These are phyloP conservation scores for Peronospora tabacina DNA, from an alignment of 352 stramenopile species.

Conservation along the genomic window DNA sequence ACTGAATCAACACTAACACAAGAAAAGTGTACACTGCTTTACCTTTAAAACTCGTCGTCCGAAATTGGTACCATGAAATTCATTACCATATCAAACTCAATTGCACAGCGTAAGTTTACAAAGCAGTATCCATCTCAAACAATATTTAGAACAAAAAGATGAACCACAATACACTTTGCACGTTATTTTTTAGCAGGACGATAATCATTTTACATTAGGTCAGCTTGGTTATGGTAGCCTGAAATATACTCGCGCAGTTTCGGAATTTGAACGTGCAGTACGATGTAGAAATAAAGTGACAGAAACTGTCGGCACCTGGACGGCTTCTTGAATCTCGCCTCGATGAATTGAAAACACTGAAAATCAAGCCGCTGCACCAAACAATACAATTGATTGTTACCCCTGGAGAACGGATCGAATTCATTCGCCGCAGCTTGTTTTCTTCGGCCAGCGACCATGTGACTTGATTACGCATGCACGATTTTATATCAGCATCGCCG, in stretches of 20 bases:
- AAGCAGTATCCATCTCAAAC: conserved; percentile 86
- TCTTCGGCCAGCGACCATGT: conserved; percentile 84
- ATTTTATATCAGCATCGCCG: conserved; percentile 89
- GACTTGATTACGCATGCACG: conserved; percentile 85
- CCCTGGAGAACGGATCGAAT: conserved; percentile 68
- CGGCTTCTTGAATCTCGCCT: conserved; percentile 56
- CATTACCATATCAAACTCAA: conserved; percentile 87
- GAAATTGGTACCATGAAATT: conserved; percentile 82
- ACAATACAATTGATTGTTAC: conserved; percentile 90
- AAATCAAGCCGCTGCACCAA: conserved; percentile 84
- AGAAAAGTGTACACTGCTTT: background rate
- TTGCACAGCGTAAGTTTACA: conserved; percentile 84
- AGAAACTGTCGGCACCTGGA: conserved; percentile 87
- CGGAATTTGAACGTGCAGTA: conserved; percentile 86
- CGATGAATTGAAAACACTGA: conserved; percentile 80
- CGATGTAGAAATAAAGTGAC: conserved; percentile 90
- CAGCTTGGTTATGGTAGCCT: conserved; percentile 76
- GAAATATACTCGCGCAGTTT: conserved; percentile 86
- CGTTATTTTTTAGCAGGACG: background rate
- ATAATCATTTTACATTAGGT: conserved; percentile 84
- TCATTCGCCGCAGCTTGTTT: conserved; percentile 88
- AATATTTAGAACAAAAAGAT: conserved; percentile 3
- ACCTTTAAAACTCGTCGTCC: conserved; percentile 72
- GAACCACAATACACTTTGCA: conserved; percentile 1
- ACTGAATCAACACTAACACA: background rate